Evolutionary conservation across 352 stramenopile species (phyloP).

Genomic region (Phytophthora multivora): DNA sequence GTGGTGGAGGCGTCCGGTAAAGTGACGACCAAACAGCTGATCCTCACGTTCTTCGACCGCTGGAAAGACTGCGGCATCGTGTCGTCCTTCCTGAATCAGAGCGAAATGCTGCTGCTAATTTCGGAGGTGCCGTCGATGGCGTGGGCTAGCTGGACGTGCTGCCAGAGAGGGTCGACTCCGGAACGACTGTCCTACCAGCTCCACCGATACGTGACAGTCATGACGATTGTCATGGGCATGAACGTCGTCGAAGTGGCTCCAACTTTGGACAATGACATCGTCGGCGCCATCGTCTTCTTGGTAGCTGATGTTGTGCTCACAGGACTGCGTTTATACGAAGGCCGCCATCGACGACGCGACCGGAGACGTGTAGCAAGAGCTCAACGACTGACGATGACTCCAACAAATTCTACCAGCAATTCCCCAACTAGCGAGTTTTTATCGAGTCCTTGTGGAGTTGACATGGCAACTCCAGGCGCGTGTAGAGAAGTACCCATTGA

Average conservation of each 20-base stretch:
- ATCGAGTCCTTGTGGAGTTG: too few relatives aligned
- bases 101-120: conserved; percentile 29
- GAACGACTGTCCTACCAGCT: conserved; percentile 35
- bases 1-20: conserved; percentile 15
- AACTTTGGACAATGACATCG: conserved; percentile 30
- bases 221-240: conserved; percentile 41
- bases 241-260: conserved; percentile 25
- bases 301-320: conserved; percentile 34
- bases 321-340: conserved; percentile 22
- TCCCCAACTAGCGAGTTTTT: conserved; percentile 9
- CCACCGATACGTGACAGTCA: conserved; percentile 35
- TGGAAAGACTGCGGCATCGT: conserved; percentile 43
- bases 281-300: conserved; percentile 34
- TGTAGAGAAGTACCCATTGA: conserved; percentile 6
- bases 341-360: conserved; percentile 14
- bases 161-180: conserved; percentile 23
- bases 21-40: conserved; percentile 22
- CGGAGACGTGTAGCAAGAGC: conserved; percentile 10
- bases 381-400: conserved; percentile 18
- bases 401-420: conserved; percentile 3
- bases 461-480: conserved; percentile 5
- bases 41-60: conserved; percentile 41
- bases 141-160: conserved; percentile 36
- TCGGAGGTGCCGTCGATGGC: conserved; percentile 33
- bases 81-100: conserved; percentile 38